These are phyloP conservation scores for Buxus sempervirens DNA, from an alignment of 164 flowering plant genomes.

Conservation along the genomic window DNA sequence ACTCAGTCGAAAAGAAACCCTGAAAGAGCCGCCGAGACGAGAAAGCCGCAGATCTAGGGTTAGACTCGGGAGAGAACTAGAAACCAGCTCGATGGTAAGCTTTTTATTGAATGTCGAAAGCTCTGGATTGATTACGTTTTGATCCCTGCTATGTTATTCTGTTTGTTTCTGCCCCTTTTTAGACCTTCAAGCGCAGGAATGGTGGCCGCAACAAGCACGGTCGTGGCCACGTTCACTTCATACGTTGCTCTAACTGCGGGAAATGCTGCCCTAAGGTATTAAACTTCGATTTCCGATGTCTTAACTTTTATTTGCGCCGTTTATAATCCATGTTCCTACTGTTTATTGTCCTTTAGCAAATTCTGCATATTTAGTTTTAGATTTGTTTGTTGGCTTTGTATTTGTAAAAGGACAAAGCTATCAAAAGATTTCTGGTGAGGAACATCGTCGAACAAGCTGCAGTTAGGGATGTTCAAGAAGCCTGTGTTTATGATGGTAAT, in stretches of 20 bases:
- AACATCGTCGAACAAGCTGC: constrained; percentile 97
- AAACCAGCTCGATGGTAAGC: no score
- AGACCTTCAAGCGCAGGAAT: constrained; percentile 93
- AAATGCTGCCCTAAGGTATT: constrained; percentile 94
- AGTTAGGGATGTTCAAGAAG: constrained; percentile 88
- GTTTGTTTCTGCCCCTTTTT: no score
- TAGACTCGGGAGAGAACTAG: no score
- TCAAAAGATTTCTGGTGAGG: constrained; percentile 90
- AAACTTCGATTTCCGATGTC: background rate
- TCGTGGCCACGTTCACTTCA: constrained; percentile 83
- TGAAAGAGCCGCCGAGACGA: no score
- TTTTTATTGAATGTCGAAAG: no score
- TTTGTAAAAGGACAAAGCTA: constrained; percentile 76
- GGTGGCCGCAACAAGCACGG: constrained; percentile 97
- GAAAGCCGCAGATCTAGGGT: no score
- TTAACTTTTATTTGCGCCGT: background rate
- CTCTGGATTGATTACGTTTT: background rate
- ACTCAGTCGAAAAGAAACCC: no score
- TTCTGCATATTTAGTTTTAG: no score
- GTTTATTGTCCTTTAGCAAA: constrained; percentile 1
- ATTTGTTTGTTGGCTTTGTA: no score
- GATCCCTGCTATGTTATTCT: background rate
- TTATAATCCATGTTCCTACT: background rate
- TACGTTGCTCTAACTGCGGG: constrained; percentile 93
- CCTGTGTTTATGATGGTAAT: constrained; percentile 66